Evolutionary conservation across 1,284 basidiomycete genomes (phyloP).

Genomic region (Ustilago loliicola): DNA sequence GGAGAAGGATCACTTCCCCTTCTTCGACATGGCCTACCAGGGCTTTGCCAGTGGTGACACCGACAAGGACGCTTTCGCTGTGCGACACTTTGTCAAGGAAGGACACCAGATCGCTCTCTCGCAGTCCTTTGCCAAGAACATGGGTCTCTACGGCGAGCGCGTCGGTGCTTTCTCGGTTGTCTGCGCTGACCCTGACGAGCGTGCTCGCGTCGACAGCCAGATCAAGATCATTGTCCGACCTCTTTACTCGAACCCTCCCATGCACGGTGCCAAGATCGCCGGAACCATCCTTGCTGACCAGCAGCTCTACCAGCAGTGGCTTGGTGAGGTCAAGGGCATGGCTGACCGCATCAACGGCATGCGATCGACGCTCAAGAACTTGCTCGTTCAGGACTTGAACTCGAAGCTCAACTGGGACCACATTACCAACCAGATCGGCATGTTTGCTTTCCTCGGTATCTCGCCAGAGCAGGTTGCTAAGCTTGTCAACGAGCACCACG

Average conservation of each 20-base stretch:
- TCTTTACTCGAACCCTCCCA: conserved; percentile 97
- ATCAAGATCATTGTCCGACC: conserved; percentile 93
- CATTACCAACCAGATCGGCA: conserved; percentile 71
- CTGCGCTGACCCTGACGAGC: conserved; percentile 66
- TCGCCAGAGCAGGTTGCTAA: conserved; percentile 70
- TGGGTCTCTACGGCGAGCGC: conserved; percentile 71
- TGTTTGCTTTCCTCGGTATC: conserved; percentile 69
- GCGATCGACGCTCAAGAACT: conserved; percentile 67
- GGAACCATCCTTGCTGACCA: conserved; percentile 71
- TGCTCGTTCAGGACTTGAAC: conserved; percentile 68
- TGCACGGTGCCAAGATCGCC: conserved; percentile 77
- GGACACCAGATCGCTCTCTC: conserved; percentile 66
- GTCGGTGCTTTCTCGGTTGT: conserved; percentile 67
- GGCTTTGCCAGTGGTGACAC: conserved; percentile 69
- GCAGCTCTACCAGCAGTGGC: conserved; percentile 72
- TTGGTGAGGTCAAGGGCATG: conserved; percentile 71
- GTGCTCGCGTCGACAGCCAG: conserved; percentile 69
- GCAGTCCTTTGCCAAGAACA: conserved; percentile 70
- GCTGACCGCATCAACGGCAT: conserved; percentile 71
- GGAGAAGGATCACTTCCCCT: conserved; percentile 88
- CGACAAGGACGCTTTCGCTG: conserved; percentile 68
- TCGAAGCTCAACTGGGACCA: conserved; percentile 71
- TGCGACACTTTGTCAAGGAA: conserved; percentile 71
- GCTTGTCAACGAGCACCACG: conserved; percentile 69
- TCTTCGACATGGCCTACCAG: conserved; percentile 92